Evolutionary conservation across 345 rosid species (phyloP).

Genomic region (Brassica nigra): DNA sequence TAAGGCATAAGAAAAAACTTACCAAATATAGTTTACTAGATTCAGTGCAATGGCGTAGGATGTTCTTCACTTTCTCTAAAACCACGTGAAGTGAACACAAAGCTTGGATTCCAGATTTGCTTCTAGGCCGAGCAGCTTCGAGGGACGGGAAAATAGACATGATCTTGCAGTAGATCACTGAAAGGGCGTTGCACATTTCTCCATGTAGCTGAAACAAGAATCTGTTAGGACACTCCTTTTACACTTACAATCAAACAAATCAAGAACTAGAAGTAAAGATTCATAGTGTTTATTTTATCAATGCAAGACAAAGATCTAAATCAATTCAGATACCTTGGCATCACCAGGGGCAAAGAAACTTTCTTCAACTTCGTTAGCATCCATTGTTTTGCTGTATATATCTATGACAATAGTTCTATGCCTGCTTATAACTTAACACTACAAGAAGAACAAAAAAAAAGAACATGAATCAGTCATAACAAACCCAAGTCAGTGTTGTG

Average conservation of each 20-base stretch:
- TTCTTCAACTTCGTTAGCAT: slow-evolving; percentile 82
- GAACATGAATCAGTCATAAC: background rate
- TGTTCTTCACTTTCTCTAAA: slow-evolving; percentile 73
- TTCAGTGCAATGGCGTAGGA: slow-evolving; percentile 83
- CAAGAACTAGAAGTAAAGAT: slow-evolving; percentile 1
- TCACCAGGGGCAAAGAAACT: slow-evolving; percentile 80
- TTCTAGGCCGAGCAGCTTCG: slow-evolving; percentile 93
- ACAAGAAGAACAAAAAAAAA: background rate
- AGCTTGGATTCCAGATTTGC: slow-evolving; percentile 96
- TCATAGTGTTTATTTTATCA: background rate
- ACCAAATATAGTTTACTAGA: slow-evolving; percentile 94
- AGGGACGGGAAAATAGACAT: slow-evolving; percentile 77
- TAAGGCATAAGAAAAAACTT: slow-evolving; percentile 7
- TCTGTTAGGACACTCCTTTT: slow-evolving; percentile 15
- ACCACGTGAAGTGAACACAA: slow-evolving; percentile 91
- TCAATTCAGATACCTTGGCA: slow-evolving; percentile 79
- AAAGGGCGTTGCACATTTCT: slow-evolving; percentile 80
- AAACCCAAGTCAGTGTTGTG: background rate
- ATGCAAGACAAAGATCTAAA: background rate
- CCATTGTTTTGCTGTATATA: slow-evolving; percentile 59
- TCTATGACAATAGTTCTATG: slow-evolving; percentile 42
- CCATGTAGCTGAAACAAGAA: slow-evolving; percentile 74
- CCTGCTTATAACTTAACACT: slow-evolving; percentile 41
- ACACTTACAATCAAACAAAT: slow-evolving; percentile 20
- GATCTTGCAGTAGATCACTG: slow-evolving; percentile 71